Evolutionary conservation across 2,329 filamentous ascomycete species (phyloP), one percentile per base, ranked within the genome.

Genomic region (Fusarium sp.): DNA sequence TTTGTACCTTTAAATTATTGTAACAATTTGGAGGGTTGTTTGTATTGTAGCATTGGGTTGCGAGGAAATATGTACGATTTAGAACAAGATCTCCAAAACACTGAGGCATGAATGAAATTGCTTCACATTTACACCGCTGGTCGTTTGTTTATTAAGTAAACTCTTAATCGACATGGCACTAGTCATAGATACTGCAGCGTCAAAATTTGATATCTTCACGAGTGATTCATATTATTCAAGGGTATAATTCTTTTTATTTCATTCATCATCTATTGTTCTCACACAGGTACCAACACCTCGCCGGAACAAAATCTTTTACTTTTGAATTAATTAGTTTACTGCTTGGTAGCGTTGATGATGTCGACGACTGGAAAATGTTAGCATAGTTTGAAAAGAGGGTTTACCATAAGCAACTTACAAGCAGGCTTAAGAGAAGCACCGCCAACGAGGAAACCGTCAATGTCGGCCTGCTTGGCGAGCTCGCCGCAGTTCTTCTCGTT

Each of bases 401-500:
- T 20, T 51, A 10, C 42, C 27, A 30, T 30, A 18, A n/a, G 7
- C 8, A 57, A 87, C 91, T 87, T 85, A 94, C 91, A 98, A 74
- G 93, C 95, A 80, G 95, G 95, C 91, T 98, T 98, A 85, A 98
- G 89, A 82, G 92, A 96, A 80, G 95, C 95, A 83, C 95, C 95
- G 73, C 95, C 95, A 74, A 98, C 95, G 75, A 98, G 89, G 91
- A 98, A 98, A 64, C 96, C 96, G 83, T 99, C 96, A 82, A 99
- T 97, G 83, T 99, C 96, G 72, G 89, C 82, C 89, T 98, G 90
- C 87, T 94, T 95, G 81, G 92, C 90, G 77, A 99, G 89, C 72
- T 98, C 95, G 79, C 87, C 89, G 88, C 93, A 97, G 90, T 99
- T 99, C 92, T 98, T 98, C 88, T 97, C 96, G 81, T 88, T 97